Percentiles rank a stretch among this genome's conserved stretches.
These are phyloP conservation scores for Candida pseudoviswanathii DNA, from an alignment of 1,139 yeast species.

Conservation along the genomic window DNA sequence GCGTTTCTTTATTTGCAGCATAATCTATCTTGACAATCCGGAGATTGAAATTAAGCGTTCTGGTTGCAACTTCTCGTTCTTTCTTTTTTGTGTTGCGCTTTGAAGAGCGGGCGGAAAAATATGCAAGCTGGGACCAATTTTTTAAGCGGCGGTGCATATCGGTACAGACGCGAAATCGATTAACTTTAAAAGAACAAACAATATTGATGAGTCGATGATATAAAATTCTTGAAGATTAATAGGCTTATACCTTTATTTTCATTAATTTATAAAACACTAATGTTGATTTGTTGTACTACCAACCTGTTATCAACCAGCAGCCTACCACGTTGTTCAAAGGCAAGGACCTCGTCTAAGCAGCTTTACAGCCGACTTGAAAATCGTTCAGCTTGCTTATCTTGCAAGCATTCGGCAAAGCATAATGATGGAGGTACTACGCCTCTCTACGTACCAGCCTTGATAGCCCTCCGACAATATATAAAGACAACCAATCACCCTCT, in stretches of 20 bases:
- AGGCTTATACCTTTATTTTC: background rate
- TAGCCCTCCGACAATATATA: too few relatives aligned
- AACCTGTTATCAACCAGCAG: too few relatives aligned
- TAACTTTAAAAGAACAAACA: background rate
- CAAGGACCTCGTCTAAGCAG: too few relatives aligned
- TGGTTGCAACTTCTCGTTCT: background rate
- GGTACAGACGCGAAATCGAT: background rate
- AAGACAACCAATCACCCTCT: too few relatives aligned
- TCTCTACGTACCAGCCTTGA: too few relatives aligned
- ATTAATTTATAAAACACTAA: background rate
- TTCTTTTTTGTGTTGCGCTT: background rate
- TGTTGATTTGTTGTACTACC: background rate
- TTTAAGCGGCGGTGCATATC: background rate
- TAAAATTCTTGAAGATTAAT: background rate
- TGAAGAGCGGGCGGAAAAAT: background rate
- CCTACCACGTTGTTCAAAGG: background rate
- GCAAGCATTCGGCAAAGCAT: too few relatives aligned
- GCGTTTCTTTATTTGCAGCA: background rate
- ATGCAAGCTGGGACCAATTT: background rate
- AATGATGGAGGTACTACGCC: too few relatives aligned
- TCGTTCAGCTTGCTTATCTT: too few relatives aligned
- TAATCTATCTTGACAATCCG: background rate
- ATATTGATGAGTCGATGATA: background rate
- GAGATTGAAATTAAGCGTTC: background rate
- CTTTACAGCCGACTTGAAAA: too few relatives aligned